Evolutionary conservation across 1,284 basidiomycete species (phyloP).

Genomic region (Microbotryum lychnidis-dioicae): DNA sequence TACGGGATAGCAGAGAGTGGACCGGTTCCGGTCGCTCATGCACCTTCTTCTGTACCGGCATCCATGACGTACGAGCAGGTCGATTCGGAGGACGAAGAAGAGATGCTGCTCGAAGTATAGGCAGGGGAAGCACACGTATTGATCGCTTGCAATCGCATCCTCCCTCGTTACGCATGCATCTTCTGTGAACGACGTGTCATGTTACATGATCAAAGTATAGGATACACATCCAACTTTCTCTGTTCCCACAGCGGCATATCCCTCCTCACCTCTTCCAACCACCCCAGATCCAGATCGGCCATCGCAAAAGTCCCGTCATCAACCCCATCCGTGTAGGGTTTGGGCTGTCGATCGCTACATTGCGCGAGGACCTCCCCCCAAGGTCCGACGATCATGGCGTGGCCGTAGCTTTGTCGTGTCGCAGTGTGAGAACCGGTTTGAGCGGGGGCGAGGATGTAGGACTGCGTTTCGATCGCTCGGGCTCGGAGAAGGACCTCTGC

Average conservation of each 20-base stretch:
- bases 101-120: conserved; percentile 31
- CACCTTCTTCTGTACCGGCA: too few relatives aligned
- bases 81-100: conserved; percentile 30
- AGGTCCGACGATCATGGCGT: conserved; percentile 32
- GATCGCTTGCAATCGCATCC: too few relatives aligned
- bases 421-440: conserved; percentile 38
- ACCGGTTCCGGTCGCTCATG: too few relatives aligned
- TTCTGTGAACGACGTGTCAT: too few relatives aligned
- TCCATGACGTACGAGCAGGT: neutral
- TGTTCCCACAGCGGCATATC: conserved; percentile 35
- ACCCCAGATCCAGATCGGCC: conserved; percentile 29
- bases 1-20: too few relatives aligned
- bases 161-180: too few relatives aligned
- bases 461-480: conserved; percentile 43
- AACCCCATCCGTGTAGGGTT: neutral
- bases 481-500: conserved; percentile 38
- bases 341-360: conserved; percentile 14
- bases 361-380: conserved; percentile 32
- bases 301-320: conserved; percentile 22
- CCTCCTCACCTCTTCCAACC: conserved; percentile 22
- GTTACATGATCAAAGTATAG: neutral
- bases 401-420: conserved; percentile 22
- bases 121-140: neutral
- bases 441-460: conserved; percentile 38
- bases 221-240: conserved; percentile 31